Conservation (phyloP, 306 rosid genomes). For the Quercus rubra region DNA sequence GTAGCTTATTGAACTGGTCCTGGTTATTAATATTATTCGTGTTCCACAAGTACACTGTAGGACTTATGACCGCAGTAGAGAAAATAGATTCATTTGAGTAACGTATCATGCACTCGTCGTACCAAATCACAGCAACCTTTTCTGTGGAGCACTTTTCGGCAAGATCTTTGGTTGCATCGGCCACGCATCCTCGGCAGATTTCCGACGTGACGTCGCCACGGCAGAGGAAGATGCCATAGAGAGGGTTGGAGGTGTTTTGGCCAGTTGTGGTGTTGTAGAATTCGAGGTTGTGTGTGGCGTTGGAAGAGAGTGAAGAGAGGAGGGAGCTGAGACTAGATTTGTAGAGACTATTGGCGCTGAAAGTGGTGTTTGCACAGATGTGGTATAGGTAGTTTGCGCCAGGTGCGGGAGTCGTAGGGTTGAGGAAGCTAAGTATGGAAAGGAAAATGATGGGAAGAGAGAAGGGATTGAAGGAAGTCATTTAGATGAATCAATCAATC, state of each 20-base stretch:
- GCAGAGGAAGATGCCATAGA: constrained; percentile 41
- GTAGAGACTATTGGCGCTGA: constrained; percentile 34
- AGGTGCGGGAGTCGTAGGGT: neutral
- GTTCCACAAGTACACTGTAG: neutral
- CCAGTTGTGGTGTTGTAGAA: constrained; percentile 17
- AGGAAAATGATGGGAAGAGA: neutral
- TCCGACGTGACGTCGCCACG: constrained; percentile 20
- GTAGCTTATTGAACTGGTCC: neutral
- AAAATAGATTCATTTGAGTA: constrained; percentile 26
- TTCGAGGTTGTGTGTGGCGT: constrained; percentile 26
- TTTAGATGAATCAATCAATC: neutral
- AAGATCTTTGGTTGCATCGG: neutral
- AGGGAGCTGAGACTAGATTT: constrained; percentile 32
- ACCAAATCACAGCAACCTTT: constrained; percentile 18
- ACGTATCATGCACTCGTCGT: constrained; percentile 27
- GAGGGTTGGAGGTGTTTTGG: neutral
- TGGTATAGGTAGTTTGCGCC: neutral
- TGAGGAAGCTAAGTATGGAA: neutral
- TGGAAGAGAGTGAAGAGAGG: constrained; percentile 41
- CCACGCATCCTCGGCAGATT: constrained; percentile 11
- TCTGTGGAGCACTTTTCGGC: neutral
- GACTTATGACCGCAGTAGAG: neutral
- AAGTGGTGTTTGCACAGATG: constrained; percentile 21
- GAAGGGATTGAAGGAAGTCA: neutral
- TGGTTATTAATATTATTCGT: neutral